phyloP scores from a whole-genome alignment of 768 basidiomycete species.

The Boletus huronensis region DNA sequence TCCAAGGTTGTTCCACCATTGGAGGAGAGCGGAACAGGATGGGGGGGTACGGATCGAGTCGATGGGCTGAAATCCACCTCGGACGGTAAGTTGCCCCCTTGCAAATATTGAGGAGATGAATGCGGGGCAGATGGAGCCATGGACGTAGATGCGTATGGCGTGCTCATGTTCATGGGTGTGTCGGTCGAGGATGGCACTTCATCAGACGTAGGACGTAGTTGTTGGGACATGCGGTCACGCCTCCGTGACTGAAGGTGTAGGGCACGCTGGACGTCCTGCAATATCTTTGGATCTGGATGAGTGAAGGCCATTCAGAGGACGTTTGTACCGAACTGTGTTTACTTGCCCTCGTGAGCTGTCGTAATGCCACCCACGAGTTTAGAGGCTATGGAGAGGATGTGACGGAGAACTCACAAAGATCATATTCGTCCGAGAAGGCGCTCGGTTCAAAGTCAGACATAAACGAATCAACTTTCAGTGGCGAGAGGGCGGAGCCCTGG shows the following conservation, averaged over 20 bases:
- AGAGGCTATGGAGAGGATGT: constrained; percentile 5
- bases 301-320: constrained; percentile 11
- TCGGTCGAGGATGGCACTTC: constrained; percentile 27
- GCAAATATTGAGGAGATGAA: constrained; percentile 23
- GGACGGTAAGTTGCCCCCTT: constrained; percentile 19
- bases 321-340: constrained; percentile 2
- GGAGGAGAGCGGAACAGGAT: constrained; percentile 67
- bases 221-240: constrained; percentile 52
- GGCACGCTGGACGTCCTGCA: constrained; percentile 78
- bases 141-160: constrained; percentile 34
- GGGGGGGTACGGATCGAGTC: constrained; percentile 42
- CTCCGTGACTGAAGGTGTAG: constrained; percentile 69
- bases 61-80: constrained; percentile 75
- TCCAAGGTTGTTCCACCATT: constrained; percentile 71
- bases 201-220: constrained; percentile 13
- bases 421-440: constrained; percentile 72
- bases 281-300: constrained; percentile 64
- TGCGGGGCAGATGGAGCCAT: constrained; percentile 13
- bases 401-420: constrained; percentile 55
- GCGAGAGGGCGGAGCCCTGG: constrained; percentile 14
- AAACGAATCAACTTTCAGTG: constrained; percentile 26
- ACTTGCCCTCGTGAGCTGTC: constrained; percentile 72
- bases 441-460: constrained; percentile 36
- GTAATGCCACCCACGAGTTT: constrained; percentile 5
- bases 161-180: constrained; percentile 21